Percentiles rank a stretch among this genome's conserved stretches.
These are phyloP conservation scores for Ustilago nuda DNA, from an alignment of 1,284 basidiomycete genomes.

Conservation along the genomic window DNA sequence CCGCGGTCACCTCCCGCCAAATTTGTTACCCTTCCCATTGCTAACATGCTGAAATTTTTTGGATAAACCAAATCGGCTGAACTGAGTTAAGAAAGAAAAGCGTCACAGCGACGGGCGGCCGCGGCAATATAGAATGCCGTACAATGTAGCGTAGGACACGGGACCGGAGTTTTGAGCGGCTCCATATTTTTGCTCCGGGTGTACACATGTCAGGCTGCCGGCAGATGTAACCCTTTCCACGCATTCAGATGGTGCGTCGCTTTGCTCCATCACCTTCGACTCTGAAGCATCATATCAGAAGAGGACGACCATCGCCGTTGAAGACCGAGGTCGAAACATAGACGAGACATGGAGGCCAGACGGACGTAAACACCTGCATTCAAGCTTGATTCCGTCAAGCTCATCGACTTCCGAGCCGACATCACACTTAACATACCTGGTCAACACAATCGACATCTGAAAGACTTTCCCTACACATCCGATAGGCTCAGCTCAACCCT, in stretches of 20 bases:
- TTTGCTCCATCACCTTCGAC: background rate
- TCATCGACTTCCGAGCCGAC: background rate
- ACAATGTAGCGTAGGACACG: background rate
- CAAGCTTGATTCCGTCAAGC: background rate
- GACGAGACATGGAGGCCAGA: background rate
- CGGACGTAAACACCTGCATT: background rate
- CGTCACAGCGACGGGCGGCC: background rate
- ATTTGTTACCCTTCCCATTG: background rate
- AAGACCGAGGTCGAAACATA: background rate
- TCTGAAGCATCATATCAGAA: background rate
- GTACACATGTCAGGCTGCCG: background rate
- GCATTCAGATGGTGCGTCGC: conserved; percentile 2
- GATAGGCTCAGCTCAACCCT: too few species aligned
- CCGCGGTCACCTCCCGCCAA: conserved; percentile 7
- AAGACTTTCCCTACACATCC: too few species aligned
- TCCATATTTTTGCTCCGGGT: background rate
- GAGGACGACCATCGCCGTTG: background rate
- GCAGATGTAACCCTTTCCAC: conserved; percentile 3
- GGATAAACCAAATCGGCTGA: conserved; percentile 7
- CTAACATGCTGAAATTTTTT: background rate
- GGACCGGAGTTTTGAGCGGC: conserved; percentile 23
- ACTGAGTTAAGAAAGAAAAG: background rate
- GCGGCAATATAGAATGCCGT: background rate
- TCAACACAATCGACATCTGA: background rate
- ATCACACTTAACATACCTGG: background rate